Evolutionary conservation across 2,329 filamentous ascomycete genomes (phyloP), one percentile per base, ranked within the genome.

Genomic region (Zymoseptoria crescenta): DNA sequence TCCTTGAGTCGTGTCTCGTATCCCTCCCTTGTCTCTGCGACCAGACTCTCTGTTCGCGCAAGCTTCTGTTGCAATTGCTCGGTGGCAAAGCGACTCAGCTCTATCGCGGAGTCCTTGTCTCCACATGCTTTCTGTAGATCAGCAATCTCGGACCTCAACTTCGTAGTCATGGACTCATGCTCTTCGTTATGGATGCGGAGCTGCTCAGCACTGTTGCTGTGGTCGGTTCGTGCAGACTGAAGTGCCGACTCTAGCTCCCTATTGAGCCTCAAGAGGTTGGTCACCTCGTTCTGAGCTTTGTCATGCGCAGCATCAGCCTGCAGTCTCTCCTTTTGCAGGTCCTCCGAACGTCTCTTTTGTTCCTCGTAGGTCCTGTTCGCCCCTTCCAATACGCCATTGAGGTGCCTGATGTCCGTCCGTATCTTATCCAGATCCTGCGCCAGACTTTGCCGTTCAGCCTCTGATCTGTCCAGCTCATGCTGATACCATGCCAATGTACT

Each of bases 161-260:
- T 60, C 10, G 50, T 30, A 41, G 63, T 59, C 2, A 68, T 52
- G 8, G 56, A 56, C 6, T 64, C 55, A n/a, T 66, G 41, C 20
- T 70, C 57, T 20, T 65, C 57, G 28, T 63, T 57, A 21, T 60
- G 35, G 1, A 55, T 50, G 28, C 65, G 62, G 13, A 68, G 49
- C 21, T 67, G 57, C 45, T 67, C 59, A 7, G 57, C 59, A 4
- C 56, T 53, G 8, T 64, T 58, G 20, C 55, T 56, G 41, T 63
- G 67, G 35, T 68, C 62, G 13, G 55, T 56, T 49, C 68, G 62
- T 4, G 59, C 59, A 13, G 54, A 52, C 8, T 62, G 50, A 1
- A 58, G 53, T 24, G 52, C 54, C 30, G 51, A 6, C 30, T 67
- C 60, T 6, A 57, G 35, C 8, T 65, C 62, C n/a, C 58, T 30